Evolutionary conservation across 371 early-diverging fungal genomes (phyloP), one percentile per base, ranked within the genome.

Genomic region (Saksenaea oblongispora): DNA sequence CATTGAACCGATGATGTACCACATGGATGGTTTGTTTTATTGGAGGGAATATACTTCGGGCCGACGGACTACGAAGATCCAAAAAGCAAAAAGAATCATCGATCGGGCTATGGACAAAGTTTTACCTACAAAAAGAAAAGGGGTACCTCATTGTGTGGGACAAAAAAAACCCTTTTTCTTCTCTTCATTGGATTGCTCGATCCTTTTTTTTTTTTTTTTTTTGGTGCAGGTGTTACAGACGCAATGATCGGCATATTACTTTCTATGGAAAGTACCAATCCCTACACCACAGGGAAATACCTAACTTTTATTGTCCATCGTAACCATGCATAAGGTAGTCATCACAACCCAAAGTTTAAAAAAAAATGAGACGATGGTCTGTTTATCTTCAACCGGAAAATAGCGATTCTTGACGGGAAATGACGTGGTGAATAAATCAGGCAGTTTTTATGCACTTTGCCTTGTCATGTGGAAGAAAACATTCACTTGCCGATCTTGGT

Each of bases 201-300:
- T 39, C 2, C 2, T 5, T 39, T 39, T 39, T 39, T 39, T 39
- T 14, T 11, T n/a, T n/a, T n/a, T n/a, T n/a, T n/a, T 36, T 8
- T 36, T 36, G 36, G 13, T 39, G 39, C 2, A 39, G 10, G 51
- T 47, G 51, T 47, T 10, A 47, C 51, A 22, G 42, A 14, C 14
- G 18, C 42, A 22, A 47, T 22, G 51, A 47, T 47, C 51, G 51
- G 51, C 51, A 47, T 47, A 2, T 47, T 47, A 47, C 51, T 47
- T 22, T 17, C 51, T 47, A 47, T 47, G 51, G 51, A 47, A 47
- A 47, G 8, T 10, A 1, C 39, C 39, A 39, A 39, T 11, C 10
- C n/a, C 51, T n/a, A 17, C 17, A 47, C 8, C 11, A n/a, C 14
- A 15, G 11, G 44, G 18, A n/a, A 44, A 42, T n/a, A n/a, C n/a